Base-by-base conservation (phyloP, 73 alveolate genomes). In the Paramecium sonneborni region DNA sequence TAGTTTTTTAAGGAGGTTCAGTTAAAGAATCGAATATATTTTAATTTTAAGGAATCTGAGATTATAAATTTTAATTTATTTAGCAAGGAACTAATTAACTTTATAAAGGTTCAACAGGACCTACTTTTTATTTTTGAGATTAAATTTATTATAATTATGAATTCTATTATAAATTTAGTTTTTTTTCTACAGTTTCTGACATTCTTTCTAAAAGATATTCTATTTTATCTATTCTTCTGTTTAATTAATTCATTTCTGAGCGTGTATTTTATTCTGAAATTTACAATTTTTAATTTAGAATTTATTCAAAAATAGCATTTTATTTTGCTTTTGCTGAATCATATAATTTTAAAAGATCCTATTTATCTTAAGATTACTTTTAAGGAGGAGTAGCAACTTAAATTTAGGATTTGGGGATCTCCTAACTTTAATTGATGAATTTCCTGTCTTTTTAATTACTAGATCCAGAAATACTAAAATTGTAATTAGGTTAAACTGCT, bases 251-350 rank as follows among this genome's bases (percentile, higher is more conserved):
- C 56, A 74, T 34, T 4, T 74, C 87, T 1, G 6, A 21, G 12
- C 44, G 37, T 8, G 58, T 74, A 14, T 74, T 39, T 39, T 28
- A 38, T 74, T 74, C 87, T 12, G 58, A 74, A 28, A 37, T 23
- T 10, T 32, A 11, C 18, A 74, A 34, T 28, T 23, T 28, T 28
- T 28, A 32, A 74, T 28, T 34, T 21, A 37, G 12, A 10, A 39
- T 39, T 74, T 74, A 39, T 62, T 62, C 84, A 24, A 30, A 62
- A 9, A 62, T 62, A 26, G 39, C 84, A 62, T 26, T 62, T 74
- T 74, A 20, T 37, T 74, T 74, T 8, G 67, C 58, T 74, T 74
- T 74, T 6, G 87, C 87, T 37, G 87, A 34, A 18, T 74, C 87
- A 34, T 74, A 74, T 74, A 74, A 74, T 74, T 74, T 34, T 21